phyloP scores from a whole-genome alignment of 2,329 filamentous ascomycete species.

The Fusarium albosuccineum region DNA sequence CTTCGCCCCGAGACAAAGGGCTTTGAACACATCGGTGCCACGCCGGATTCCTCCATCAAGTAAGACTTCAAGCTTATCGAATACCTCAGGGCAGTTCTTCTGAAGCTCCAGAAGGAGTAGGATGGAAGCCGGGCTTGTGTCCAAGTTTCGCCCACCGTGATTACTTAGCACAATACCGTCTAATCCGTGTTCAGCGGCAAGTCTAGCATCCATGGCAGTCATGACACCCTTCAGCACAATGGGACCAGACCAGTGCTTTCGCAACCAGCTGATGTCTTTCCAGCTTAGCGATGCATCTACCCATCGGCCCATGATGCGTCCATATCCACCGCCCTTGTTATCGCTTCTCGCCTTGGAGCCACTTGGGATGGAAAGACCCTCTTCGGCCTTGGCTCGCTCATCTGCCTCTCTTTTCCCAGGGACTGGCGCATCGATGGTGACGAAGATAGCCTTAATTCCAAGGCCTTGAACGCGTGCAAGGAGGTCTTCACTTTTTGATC shows the following conservation, averaged over 20 bases:
- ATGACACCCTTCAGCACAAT: conserved; percentile 79
- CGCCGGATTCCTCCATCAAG: conserved; percentile 75
- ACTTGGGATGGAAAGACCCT: conserved; percentile 3
- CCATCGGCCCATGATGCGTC: conserved; percentile 64
- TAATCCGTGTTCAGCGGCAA: conserved; percentile 69
- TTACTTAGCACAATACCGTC: conserved; percentile 79
- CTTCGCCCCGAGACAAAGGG: conserved; percentile 73
- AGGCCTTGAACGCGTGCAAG: conserved; percentile 1
- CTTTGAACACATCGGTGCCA: conserved; percentile 77
- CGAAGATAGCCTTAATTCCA: conserved; percentile 20
- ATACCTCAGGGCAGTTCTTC: conserved; percentile 70
- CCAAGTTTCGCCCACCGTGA: conserved; percentile 73
- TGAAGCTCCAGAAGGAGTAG: conserved; percentile 74
- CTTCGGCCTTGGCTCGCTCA: conserved; percentile 8
- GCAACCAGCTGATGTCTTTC: conserved; percentile 76
- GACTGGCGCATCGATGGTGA: conserved; percentile 26
- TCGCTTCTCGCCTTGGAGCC: conserved; percentile 57
- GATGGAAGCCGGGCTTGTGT: conserved; percentile 66
- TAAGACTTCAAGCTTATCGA: conserved; percentile 71
- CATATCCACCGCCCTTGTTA: conserved; percentile 67
- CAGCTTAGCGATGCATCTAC: conserved; percentile 72
- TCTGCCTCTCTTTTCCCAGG: conserved; percentile 30
- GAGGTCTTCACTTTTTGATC: conserved; percentile 15
- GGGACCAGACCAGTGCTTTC: conserved; percentile 61
- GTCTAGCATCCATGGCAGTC: conserved; percentile 72